These are phyloP conservation scores for Scortechinia acanthostroma DNA, from an alignment of 2,329 filamentous ascomycete species.

Conservation along the genomic window DNA sequence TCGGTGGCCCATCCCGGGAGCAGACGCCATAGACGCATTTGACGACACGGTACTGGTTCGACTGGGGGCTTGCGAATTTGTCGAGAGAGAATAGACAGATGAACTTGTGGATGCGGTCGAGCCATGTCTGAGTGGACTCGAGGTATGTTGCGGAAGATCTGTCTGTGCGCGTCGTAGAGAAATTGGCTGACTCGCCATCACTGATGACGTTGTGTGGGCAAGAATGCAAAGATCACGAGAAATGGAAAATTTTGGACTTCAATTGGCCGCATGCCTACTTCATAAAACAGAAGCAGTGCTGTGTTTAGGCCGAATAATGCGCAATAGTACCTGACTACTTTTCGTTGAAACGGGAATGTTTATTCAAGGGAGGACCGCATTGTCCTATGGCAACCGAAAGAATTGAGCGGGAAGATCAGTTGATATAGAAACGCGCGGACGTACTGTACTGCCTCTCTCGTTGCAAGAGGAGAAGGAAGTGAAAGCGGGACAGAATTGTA, in stretches of 20 bases:
- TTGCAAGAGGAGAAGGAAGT: too few relatives aligned
- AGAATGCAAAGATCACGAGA: conserved; percentile 17
- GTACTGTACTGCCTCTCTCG: too few relatives aligned
- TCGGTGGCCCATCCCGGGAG: background rate
- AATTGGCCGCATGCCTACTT: conserved; percentile 27
- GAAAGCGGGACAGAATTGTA: too few relatives aligned
- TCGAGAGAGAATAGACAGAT: conserved; percentile 37
- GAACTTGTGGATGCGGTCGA: conserved; percentile 46
- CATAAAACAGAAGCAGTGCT: conserved; percentile 1
- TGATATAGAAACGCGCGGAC: too few relatives aligned
- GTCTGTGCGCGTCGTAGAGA: conserved; percentile 24
- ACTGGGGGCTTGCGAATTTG: conserved; percentile 38
- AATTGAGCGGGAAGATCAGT: too few relatives aligned
- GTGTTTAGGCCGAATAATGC: conserved; percentile 3
- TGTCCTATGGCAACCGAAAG: too few relatives aligned
- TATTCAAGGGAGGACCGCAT: too few relatives aligned
- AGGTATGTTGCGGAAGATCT: conserved; percentile 26
- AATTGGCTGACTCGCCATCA: conserved; percentile 27
- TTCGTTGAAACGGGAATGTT: too few relatives aligned
- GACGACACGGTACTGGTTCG: conserved; percentile 13
- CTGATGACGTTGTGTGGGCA: conserved; percentile 13
- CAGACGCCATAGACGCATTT: background rate
- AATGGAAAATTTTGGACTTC: conserved; percentile 14
- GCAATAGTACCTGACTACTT: too few relatives aligned
- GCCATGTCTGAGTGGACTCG: conserved; percentile 39